Conservation (phyloP, 257 asterid genomes). For the Ballota nigra region DNA sequence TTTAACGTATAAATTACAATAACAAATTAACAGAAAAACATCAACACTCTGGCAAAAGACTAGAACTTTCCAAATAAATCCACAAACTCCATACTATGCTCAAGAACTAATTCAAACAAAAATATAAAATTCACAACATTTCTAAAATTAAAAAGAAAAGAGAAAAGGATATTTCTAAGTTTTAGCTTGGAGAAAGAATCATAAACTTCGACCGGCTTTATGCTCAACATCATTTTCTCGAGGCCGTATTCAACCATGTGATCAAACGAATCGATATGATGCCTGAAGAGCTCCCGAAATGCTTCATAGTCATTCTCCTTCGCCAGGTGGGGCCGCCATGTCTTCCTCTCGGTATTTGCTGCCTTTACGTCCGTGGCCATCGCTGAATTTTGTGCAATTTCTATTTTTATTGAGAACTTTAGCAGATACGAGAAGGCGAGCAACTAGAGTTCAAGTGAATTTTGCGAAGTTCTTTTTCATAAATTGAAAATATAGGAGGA, state of each 20-base stretch:
- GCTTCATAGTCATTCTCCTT: conserved; percentile 64
- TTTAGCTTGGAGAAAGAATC: conserved; percentile 44
- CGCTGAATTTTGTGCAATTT: not conserved
- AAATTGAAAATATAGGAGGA: not conserved
- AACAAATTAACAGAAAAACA: not conserved
- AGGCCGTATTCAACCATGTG: conserved; percentile 69
- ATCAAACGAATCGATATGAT: conserved; percentile 83
- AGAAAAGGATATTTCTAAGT: conserved; percentile 82
- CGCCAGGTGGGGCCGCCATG: conserved; percentile 59
- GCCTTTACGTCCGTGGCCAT: not conserved
- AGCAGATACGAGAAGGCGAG: not conserved
- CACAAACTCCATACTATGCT: not conserved
- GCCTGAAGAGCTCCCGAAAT: conserved; percentile 57
- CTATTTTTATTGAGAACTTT: not conserved
- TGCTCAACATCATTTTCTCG: conserved; percentile 42
- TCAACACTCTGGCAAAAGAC: not conserved
- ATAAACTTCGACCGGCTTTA: conserved; percentile 63
- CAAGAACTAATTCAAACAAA: not conserved
- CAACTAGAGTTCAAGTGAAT: not conserved
- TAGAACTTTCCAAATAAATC: not conserved
- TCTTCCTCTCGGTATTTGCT: not conserved
- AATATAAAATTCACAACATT: not conserved
- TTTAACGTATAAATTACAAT: not conserved
- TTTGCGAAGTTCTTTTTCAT: not conserved
- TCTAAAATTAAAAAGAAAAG: conserved; percentile 13